Conservation (phyloP, 2,329 filamentous ascomycete species). For the Cadophora sp. region DNA sequence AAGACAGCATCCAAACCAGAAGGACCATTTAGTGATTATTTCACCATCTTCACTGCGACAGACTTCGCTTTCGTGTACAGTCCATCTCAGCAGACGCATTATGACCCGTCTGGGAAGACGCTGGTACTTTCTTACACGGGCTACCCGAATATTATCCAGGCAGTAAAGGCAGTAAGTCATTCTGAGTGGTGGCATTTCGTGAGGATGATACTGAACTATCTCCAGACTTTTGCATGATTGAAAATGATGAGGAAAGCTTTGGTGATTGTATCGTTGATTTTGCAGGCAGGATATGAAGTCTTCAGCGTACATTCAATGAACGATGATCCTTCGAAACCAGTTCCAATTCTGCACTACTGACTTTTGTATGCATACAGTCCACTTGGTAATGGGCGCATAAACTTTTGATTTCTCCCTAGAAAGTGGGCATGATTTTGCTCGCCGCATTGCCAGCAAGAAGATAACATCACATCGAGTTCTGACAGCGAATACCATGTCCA, state of each 20-base stretch:
- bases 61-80: conserved; percentile 18
- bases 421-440: too few species aligned
- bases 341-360: too few species aligned
- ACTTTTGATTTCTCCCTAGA: too few species aligned
- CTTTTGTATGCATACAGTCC: too few species aligned
- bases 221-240: not conserved
- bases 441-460: too few species aligned
- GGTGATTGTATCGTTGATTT: too few species aligned
- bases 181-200: not conserved
- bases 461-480: too few species aligned
- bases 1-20: conserved; percentile 13
- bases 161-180: conserved; percentile 16
- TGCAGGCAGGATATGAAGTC: too few species aligned
- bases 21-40: conserved; percentile 18
- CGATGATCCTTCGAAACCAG: too few species aligned
- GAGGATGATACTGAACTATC: not conserved
- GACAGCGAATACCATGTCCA: too few species aligned
- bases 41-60: conserved; percentile 2
- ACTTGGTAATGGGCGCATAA: too few species aligned
- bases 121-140: conserved; percentile 19
- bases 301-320: too few species aligned
- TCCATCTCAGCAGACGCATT: conserved; percentile 15
- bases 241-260: not conserved
- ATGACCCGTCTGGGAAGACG: conserved; percentile 19
- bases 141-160: conserved; percentile 14